These are phyloP conservation scores for Hericium erinaceus DNA, from an alignment of 768 basidiomycete genomes.

Conservation along the genomic window DNA sequence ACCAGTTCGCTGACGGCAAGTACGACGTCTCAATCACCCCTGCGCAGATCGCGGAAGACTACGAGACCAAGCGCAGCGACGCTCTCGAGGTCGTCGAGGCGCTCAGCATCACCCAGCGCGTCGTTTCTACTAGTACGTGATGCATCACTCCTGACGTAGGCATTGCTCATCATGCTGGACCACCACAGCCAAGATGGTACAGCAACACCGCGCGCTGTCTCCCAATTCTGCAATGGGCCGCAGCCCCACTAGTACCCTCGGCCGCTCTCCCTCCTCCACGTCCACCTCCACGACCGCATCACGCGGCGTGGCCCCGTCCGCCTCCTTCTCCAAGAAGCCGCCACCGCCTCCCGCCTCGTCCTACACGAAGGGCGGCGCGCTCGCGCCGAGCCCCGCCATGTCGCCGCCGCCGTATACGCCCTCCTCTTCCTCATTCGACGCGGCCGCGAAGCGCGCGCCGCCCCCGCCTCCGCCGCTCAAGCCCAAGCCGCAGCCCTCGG, in stretches of 20 bases:
- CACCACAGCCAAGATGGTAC: slow-evolving; percentile 55
- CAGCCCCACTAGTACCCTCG: neutral
- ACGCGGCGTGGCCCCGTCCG: slow-evolving; percentile 7
- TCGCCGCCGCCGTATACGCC: slow-evolving; percentile 32
- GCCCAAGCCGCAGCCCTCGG: slow-evolving; percentile 71
- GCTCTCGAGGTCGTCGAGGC: slow-evolving; percentile 71
- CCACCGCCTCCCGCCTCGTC: slow-evolving; percentile 22
- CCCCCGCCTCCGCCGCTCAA: slow-evolving; percentile 91
- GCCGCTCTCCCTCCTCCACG: slow-evolving; percentile 11
- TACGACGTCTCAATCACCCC: slow-evolving; percentile 60
- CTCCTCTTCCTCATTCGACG: slow-evolving; percentile 18
- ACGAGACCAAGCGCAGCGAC: slow-evolving; percentile 77
- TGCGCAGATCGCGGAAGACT: slow-evolving; percentile 65
- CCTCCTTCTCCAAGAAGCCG: slow-evolving; percentile 10
- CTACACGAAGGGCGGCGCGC: slow-evolving; percentile 19
- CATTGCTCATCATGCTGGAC: neutral
- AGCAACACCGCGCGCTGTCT: slow-evolving; percentile 32
- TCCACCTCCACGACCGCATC: slow-evolving; percentile 18
- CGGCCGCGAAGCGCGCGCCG: slow-evolving; percentile 62
- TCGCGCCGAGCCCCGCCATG: slow-evolving; percentile 14
- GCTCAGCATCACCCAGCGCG: slow-evolving; percentile 73
- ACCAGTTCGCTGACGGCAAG: slow-evolving; percentile 71
- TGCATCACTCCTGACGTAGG: neutral
- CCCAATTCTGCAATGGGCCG: neutral
- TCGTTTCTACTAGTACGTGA: slow-evolving; percentile 74